Evolutionary conservation across 306 rosid species (phyloP).

Genomic region (Aeschynomene evenia): DNA sequence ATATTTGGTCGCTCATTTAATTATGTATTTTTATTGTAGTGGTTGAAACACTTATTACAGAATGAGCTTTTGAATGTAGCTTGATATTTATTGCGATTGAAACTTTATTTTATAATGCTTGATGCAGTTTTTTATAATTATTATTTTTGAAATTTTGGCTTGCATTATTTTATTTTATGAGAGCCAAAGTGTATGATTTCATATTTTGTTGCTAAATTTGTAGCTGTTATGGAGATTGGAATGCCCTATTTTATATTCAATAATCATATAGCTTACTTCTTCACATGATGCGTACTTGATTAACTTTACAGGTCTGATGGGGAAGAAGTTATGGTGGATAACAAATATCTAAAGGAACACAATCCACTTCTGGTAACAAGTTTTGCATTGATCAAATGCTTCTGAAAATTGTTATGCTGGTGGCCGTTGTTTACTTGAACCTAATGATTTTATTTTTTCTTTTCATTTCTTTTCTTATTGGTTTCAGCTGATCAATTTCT

Average conservation of each 20-base stretch:
- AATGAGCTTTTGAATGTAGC: not conserved
- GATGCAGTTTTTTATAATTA: not conserved
- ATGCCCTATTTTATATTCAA: not conserved
- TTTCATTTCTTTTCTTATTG: too few relatives aligned
- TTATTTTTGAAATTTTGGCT: too few relatives aligned
- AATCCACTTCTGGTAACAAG: constrained; percentile 77
- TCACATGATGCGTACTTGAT: constrained; percentile 14
- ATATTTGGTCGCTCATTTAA: not conserved
- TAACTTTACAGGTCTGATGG: constrained; percentile 70
- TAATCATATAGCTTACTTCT: constrained; percentile 19
- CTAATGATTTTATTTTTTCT: constrained; percentile 21
- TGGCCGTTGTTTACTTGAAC: not conserved
- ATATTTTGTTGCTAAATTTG: not conserved
- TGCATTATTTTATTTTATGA: not conserved
- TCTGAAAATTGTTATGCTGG: constrained; percentile 18
- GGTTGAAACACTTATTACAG: not conserved
- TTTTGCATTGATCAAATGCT: constrained; percentile 1
- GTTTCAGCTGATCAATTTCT: constrained; percentile 80
- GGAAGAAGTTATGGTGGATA: constrained; percentile 78
- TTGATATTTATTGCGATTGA: not conserved
- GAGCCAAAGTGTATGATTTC: not conserved
- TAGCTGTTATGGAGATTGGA: constrained; percentile 2
- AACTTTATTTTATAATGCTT: not conserved
- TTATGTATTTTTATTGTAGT: not conserved
- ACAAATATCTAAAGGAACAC: constrained; percentile 78